These are phyloP conservation scores for Dalechampia spathulata DNA, from an alignment of 441 rosid genomes.

Conservation along the genomic window DNA sequence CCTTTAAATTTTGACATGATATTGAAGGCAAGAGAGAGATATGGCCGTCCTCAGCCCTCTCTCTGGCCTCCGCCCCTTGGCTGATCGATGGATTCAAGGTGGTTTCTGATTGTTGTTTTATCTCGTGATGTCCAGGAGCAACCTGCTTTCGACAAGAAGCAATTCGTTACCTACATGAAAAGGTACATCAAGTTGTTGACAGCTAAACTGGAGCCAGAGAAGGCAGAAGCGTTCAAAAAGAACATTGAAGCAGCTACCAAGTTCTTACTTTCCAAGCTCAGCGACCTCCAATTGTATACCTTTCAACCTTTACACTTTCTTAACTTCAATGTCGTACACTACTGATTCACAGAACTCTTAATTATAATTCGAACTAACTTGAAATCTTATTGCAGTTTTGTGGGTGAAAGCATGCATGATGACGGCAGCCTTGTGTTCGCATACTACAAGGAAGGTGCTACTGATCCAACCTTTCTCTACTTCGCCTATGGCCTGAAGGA, in stretches of 20 bases:
- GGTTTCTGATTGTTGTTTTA: not conserved
- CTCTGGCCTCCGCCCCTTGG: too few relatives aligned
- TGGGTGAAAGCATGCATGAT: slow-evolving; percentile 90
- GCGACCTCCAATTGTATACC: slow-evolving; percentile 77
- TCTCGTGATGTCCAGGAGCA: slow-evolving; percentile 48
- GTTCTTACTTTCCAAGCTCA: slow-evolving; percentile 62
- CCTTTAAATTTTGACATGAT: too few relatives aligned
- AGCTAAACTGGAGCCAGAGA: slow-evolving; percentile 48
- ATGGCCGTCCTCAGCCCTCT: too few relatives aligned
- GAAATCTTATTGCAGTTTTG: slow-evolving; percentile 41
- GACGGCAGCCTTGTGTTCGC: slow-evolving; percentile 70
- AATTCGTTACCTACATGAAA: slow-evolving; percentile 52
- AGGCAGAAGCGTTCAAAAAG: slow-evolving; percentile 54
- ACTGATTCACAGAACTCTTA: slow-evolving; percentile 19
- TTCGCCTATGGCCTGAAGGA: slow-evolving; percentile 73
- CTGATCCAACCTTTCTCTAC: slow-evolving; percentile 85
- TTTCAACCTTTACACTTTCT: not conserved
- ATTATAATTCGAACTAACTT: not conserved
- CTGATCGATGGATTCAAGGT: too few relatives aligned
- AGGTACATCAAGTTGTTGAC: slow-evolving; percentile 66
- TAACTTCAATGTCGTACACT: slow-evolving; percentile 16
- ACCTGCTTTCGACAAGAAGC: slow-evolving; percentile 79
- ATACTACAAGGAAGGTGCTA: slow-evolving; percentile 87
- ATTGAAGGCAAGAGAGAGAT: too few relatives aligned
- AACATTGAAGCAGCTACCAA: slow-evolving; percentile 76